These are phyloP conservation scores for Epichloe brachyelytri DNA, from an alignment of 2,329 filamentous ascomycete species.

Conservation along the genomic window DNA sequence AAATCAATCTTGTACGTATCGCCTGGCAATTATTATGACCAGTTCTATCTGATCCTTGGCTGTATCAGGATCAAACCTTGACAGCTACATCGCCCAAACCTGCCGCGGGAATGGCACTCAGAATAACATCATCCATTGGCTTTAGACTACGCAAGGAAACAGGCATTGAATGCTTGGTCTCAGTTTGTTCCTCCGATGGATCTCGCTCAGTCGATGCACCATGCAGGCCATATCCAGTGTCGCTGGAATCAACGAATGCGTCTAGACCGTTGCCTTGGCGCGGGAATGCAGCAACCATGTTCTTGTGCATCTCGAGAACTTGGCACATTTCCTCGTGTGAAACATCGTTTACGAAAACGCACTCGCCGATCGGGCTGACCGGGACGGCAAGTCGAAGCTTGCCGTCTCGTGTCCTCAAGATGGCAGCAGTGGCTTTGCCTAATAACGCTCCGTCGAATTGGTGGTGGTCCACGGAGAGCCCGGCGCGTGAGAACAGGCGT, in stretches of 20 bases:
- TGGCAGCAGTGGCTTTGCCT: conserved; percentile 52
- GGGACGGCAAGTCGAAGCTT: conserved; percentile 56
- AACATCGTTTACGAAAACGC: conserved; percentile 57
- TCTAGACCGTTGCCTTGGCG: conserved; percentile 53
- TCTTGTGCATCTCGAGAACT: conserved; percentile 50
- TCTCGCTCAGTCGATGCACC: conserved; percentile 2
- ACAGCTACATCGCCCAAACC: background rate
- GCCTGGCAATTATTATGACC: too few species aligned
- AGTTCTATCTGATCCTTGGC: too few species aligned
- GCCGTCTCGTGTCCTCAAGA: conserved; percentile 59
- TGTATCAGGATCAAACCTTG: background rate
- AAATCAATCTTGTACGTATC: too few species aligned
- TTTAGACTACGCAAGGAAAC: background rate
- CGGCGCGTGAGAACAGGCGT: conserved; percentile 56
- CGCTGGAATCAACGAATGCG: conserved; percentile 55
- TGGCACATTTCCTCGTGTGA: conserved; percentile 46
- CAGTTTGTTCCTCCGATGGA: background rate
- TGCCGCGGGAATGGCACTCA: background rate
- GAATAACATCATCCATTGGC: background rate
- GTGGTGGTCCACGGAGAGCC: conserved; percentile 58
- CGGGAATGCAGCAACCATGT: conserved; percentile 47
- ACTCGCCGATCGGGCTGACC: conserved; percentile 47
- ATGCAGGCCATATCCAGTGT: conserved; percentile 45
- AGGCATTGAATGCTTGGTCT: background rate
- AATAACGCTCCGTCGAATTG: conserved; percentile 54